Conservation (phyloP, 305 asterid species). For the Solanum hybrid region DNA sequence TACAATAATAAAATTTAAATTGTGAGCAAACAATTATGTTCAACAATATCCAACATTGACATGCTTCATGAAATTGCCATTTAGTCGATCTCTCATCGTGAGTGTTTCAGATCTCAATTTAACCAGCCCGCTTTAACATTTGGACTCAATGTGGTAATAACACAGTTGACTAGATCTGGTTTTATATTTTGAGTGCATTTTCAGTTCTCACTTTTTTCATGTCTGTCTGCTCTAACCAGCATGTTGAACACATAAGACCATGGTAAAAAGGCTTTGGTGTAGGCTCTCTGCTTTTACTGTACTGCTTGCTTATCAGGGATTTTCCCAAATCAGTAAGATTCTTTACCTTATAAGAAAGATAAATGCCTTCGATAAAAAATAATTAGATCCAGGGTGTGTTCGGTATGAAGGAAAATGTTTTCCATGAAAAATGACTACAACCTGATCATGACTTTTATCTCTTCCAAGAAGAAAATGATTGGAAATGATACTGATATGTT, state of each 20-base stretch:
- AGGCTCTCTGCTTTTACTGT: neutral
- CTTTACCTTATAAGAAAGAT: neutral
- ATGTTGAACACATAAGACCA: neutral
- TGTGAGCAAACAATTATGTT: neutral
- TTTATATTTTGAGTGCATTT: neutral
- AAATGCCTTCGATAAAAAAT: neutral
- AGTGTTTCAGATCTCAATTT: neutral
- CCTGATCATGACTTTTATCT: neutral
- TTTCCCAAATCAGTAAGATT: neutral
- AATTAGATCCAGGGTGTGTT: neutral
- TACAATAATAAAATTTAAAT: neutral
- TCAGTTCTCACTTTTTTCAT: neutral
- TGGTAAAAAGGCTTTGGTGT: neutral
- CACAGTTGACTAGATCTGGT: neutral
- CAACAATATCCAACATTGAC: neutral
- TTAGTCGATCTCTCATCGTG: neutral
- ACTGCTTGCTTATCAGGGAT: neutral
- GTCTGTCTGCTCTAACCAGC: neutral
- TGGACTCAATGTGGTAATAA: neutral
- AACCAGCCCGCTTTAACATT: neutral
- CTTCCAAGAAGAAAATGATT: neutral
- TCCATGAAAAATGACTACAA: neutral
- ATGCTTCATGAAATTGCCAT: neutral
- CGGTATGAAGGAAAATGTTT: neutral
- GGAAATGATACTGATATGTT: neutral